Percentiles rank a stretch among this genome's conserved stretches.
These are phyloP conservation scores for Xylaria grammica DNA, from an alignment of 495 filamentous ascomycete genomes.

Conservation along the genomic window DNA sequence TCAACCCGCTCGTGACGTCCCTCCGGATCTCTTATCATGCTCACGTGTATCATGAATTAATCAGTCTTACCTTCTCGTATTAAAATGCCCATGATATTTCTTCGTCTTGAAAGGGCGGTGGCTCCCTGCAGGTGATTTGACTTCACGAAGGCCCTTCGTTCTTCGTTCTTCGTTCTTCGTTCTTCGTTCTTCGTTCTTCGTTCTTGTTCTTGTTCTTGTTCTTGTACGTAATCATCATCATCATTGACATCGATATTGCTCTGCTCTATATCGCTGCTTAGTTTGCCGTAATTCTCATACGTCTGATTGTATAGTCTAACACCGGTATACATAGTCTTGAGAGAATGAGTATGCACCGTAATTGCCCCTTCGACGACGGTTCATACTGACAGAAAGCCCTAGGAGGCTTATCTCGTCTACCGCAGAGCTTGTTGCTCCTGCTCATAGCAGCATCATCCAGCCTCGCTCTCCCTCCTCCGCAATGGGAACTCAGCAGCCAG, in stretches of 20 bases:
- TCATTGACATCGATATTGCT: background rate
- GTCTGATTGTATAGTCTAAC: too few species aligned
- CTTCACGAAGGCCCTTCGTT: background rate
- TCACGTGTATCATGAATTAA: constrained; percentile 11
- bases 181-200: background rate
- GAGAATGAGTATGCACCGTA: background rate
- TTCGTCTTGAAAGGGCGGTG: background rate
- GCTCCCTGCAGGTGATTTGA: background rate
- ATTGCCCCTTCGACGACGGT: too few species aligned
- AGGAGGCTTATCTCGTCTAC: constrained; percentile 21
- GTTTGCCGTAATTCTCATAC: too few species aligned
- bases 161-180: background rate
- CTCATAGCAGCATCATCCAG: constrained; percentile 21
- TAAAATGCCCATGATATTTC: background rate
- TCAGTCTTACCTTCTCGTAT: background rate
- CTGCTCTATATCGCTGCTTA: too few species aligned
- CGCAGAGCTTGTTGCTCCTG: constrained; percentile 30
- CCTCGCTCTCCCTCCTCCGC: constrained; percentile 24
- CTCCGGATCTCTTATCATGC: background rate
- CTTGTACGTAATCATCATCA: too few species aligned
- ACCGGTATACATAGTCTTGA: background rate
- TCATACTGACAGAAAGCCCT: background rate
- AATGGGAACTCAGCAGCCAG: constrained; percentile 23
- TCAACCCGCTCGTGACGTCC: background rate
- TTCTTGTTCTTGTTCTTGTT: too few species aligned